Conservation (phyloP, 1,284 basidiomycete species). For the Flammula alnicola region DNA sequence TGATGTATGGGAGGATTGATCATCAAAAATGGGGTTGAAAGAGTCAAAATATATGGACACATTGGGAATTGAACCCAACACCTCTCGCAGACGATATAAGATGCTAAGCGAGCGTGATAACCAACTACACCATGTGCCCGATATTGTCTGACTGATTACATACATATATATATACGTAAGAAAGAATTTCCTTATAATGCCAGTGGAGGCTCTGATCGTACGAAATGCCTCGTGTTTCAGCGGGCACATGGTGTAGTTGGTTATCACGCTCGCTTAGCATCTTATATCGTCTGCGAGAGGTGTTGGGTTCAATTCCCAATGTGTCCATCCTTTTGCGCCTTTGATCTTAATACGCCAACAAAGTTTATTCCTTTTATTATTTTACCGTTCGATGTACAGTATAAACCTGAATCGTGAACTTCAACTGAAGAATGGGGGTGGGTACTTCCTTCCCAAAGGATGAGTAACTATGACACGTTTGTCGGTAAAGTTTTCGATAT, state of each 20-base stretch:
- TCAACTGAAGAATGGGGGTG: conserved; percentile 20
- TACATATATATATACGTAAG: no score
- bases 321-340: conserved; percentile 34
- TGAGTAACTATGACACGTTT: conserved; percentile 46
- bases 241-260: conserved; percentile 25
- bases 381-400: no score
- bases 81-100: conserved; percentile 26
- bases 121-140: conserved; percentile 41
- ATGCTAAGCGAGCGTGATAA: conserved; percentile 36
- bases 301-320: conserved; percentile 43
- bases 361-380: no score
- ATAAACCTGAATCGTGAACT: no score
- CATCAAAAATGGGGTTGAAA: no score
- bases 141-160: no score
- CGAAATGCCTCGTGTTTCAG: no score
- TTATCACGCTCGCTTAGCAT: conserved; percentile 42
- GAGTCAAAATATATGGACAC: no score
- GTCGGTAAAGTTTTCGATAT: conserved; percentile 55
- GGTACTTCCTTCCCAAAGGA: conserved; percentile 37
- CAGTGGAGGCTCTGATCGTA: no score
- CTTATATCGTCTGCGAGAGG: conserved; percentile 32
- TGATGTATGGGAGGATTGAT: no score
- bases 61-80: conserved; percentile 40
- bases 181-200: no score
- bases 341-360: no score